A percentile compares a stretch with the other conserved stretches of the same genome.
phyloP scores from a whole-genome alignment of 306 rosid genomes.

The cucumber (Cucumis sativus) region DNA sequence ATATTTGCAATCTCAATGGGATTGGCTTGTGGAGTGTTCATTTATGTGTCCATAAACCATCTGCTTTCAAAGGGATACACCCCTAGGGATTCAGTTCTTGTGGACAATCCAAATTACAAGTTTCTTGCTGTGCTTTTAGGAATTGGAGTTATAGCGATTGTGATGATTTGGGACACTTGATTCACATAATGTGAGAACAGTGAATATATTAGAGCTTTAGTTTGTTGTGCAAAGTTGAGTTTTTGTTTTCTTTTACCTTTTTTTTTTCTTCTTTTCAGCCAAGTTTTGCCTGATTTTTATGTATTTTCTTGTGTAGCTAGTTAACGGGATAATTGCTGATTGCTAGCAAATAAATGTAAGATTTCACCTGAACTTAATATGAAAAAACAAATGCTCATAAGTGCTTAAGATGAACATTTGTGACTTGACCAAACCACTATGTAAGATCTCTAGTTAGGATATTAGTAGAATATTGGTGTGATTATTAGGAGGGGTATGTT shows the following conservation, averaged over 20 bases:
- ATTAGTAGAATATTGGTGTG: too few relatives aligned
- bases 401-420: too few relatives aligned
- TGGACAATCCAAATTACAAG: slow-evolving; percentile 32
- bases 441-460: too few relatives aligned
- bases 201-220: not conserved
- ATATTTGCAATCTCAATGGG: slow-evolving; percentile 68
- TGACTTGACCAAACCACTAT: too few relatives aligned
- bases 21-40: slow-evolving; percentile 73
- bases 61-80: slow-evolving; percentile 47
- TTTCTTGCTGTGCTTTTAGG: slow-evolving; percentile 55
- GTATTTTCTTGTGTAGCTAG: not conserved
- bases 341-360: not conserved
- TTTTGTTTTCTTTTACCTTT: not conserved
- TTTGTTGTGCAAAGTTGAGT: not conserved
- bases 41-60: slow-evolving; percentile 68
- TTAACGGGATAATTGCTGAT: not conserved
- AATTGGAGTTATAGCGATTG: slow-evolving; percentile 58
- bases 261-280: not conserved
- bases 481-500: too few relatives aligned
- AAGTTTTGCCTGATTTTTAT: not conserved
- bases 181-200: not conserved
- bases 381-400: not conserved
- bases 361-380: not conserved
- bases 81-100: slow-evolving; percentile 22
- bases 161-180: slow-evolving; percentile 78